A percentile compares a stretch with the other conserved stretches of the same genome.
Conservation (phyloP, 1,284 basidiomycete genomes). For the Rhodotorula sp. region DNA sequence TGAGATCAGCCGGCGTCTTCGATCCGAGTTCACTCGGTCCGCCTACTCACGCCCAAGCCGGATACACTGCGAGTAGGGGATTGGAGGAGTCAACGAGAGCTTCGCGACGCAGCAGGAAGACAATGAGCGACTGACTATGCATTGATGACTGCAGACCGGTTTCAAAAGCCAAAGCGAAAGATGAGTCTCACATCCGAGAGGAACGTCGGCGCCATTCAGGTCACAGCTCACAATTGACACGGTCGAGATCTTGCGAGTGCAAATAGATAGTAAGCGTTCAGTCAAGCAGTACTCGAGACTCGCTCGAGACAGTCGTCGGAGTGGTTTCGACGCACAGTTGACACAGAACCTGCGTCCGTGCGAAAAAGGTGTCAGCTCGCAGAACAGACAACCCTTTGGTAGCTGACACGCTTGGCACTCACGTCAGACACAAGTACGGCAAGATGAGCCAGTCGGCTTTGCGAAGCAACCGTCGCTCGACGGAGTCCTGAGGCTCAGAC, state of each 20-base stretch:
- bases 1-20: neutral
- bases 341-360: constrained; percentile 6
- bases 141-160: constrained; percentile 4
- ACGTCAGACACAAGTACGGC: constrained; percentile 16
- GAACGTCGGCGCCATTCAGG: too few relatives aligned
- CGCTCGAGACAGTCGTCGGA: too few relatives aligned
- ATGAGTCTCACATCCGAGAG: neutral
- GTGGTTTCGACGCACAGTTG: constrained; percentile 1
- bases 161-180: neutral
- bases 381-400: fast-evolving
- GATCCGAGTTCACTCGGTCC: too few relatives aligned
- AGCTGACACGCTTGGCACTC: neutral
- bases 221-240: constrained; percentile 12
- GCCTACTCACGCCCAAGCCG: constrained; percentile 5
- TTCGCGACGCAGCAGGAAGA: too few relatives aligned
- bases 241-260: constrained; percentile 4
- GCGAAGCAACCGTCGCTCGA: neutral
- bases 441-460: constrained; percentile 11
- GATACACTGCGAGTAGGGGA: neutral
- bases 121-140: constrained; percentile 1
- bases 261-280: neutral
- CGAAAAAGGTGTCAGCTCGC: neutral
- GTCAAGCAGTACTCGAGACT: neutral
- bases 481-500: neutral
- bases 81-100: too few relatives aligned